phyloP scores from a whole-genome alignment of 2,329 filamentous ascomycete species.

The Stachybotrys echinatus region DNA sequence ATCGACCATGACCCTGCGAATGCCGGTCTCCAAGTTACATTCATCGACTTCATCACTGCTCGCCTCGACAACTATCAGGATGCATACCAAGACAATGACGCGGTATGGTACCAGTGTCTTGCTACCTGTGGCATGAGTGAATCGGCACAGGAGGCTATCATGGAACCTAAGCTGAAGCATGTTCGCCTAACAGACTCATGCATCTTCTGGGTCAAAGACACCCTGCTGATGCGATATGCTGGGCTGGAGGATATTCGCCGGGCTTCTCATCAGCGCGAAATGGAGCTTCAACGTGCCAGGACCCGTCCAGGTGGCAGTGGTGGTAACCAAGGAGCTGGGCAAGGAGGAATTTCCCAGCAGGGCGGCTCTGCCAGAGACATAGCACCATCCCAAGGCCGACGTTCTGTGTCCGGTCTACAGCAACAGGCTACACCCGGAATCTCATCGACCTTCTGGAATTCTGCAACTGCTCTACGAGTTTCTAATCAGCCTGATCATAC shows the following conservation, averaged over 20 bases:
- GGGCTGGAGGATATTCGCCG: conserved; percentile 6
- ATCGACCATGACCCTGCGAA: conserved; percentile 5
- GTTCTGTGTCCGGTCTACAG: conserved; percentile 1
- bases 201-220: conserved; percentile 9
- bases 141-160: conserved; percentile 9
- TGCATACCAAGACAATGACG: conserved; percentile 4
- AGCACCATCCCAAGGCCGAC: background rate
- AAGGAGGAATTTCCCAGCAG: too few relatives aligned
- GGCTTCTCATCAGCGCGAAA: conserved; percentile 5
- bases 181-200: conserved; percentile 9
- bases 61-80: conserved; percentile 3
- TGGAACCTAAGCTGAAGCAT: conserved; percentile 11
- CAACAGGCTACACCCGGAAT: background rate
- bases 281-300: background rate
- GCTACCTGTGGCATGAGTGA: conserved; percentile 3
- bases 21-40: conserved; percentile 3
- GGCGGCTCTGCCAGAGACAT: background rate
- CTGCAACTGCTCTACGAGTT: background rate
- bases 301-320: too few relatives aligned
- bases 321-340: too few relatives aligned
- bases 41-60: conserved; percentile 8
- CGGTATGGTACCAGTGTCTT: conserved; percentile 6
- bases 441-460: background rate
- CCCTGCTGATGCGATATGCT: conserved; percentile 10
- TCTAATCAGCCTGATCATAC: background rate